Evolutionary conservation across 192 early-diverging fungal species (phyloP).

Genomic region (Thamnidium elegans): DNA sequence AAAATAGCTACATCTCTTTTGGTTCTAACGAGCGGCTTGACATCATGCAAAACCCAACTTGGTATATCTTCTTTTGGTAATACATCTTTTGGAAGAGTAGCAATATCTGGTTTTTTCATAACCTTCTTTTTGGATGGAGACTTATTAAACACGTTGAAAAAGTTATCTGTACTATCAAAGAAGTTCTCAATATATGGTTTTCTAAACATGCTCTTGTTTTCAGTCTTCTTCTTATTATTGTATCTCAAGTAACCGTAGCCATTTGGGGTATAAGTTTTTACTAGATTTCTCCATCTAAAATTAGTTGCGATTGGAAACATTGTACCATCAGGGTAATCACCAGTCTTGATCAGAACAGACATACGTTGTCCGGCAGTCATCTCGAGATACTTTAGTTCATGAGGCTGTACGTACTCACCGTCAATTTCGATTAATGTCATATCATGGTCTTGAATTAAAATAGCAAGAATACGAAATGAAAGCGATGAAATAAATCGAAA

Average conservation of each 20-base stretch:
- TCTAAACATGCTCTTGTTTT: too few species aligned
- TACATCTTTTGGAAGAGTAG: not conserved
- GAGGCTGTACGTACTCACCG: constrained; percentile 40
- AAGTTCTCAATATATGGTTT: too few species aligned
- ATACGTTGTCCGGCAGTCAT: constrained; percentile 45
- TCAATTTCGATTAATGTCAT: constrained; percentile 51
- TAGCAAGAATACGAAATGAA: constrained; percentile 36
- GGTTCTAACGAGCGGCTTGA: not conserved
- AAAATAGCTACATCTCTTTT: not conserved
- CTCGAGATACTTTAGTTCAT: constrained; percentile 33
- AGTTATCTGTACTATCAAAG: not conserved
- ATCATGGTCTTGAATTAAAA: constrained; percentile 45
- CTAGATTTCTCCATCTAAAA: not conserved
- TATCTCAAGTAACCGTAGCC: constrained; percentile 25
- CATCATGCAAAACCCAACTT: not conserved
- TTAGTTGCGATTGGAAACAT: constrained; percentile 6
- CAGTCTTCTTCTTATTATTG: not conserved
- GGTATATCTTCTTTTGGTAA: not conserved
- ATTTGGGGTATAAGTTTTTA: constrained; percentile 11
- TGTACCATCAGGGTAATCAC: constrained; percentile 21
- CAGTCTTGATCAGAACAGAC: constrained; percentile 38
- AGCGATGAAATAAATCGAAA: constrained; percentile 40
- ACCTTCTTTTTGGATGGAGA: not conserved
- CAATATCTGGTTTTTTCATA: not conserved
- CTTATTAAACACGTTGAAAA: too few species aligned